A percentile compares a stretch with the other conserved stretches of the same genome.
Evolutionary conservation across 2,329 filamentous ascomycete genomes (phyloP).

Genomic region (Colletotrichum spaethianum): DNA sequence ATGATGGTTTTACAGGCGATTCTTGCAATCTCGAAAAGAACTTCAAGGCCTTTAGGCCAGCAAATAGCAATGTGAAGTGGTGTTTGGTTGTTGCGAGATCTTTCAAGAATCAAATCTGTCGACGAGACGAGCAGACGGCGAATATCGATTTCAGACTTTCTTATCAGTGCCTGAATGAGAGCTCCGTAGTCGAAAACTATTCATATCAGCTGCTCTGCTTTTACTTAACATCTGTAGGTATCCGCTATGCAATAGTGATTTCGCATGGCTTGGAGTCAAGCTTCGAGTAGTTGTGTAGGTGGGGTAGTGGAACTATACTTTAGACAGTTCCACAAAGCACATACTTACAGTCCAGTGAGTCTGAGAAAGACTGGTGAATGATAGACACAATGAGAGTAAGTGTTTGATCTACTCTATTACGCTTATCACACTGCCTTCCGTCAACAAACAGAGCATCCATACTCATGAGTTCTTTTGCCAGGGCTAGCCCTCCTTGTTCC

Average conservation of each 20-base stretch:
- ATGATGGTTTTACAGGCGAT: not conserved
- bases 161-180: not conserved
- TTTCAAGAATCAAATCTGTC: not conserved
- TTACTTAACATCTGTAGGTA: no score
- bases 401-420: no score
- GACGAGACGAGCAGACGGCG: not conserved
- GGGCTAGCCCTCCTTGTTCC: not conserved
- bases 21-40: not conserved
- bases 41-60: not conserved
- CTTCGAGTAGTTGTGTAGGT: no score
- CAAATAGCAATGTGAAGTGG: not conserved
- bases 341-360: not conserved
- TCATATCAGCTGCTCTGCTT: no score
- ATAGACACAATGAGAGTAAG: no score
- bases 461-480: not conserved
- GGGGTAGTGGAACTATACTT: no score
- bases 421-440: no score
- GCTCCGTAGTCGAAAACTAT: not conserved
- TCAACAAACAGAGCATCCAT: not conserved
- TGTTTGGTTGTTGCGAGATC: not conserved
- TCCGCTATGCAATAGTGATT: no score
- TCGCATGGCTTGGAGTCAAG: no score
- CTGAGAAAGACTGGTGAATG: not conserved
- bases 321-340: not conserved
- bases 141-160: not conserved